Conservation (phyloP, 2,329 filamentous ascomycete genomes). For the Colletotrichum sp. region DNA sequence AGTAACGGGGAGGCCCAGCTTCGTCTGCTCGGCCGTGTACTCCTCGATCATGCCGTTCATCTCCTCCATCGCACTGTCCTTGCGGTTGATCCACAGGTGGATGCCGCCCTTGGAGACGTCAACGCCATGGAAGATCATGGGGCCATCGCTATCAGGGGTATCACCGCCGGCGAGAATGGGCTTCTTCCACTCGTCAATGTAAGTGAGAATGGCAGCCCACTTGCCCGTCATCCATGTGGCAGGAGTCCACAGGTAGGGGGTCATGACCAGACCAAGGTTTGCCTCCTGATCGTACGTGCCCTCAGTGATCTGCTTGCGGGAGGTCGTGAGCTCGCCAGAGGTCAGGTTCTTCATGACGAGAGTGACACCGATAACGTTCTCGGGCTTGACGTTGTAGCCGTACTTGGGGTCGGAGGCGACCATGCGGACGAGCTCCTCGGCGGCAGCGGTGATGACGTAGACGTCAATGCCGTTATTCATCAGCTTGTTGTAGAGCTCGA, state of each 20-base stretch:
- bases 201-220: constrained; percentile 45
- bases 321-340: constrained; percentile 32
- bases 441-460: constrained; percentile 43
- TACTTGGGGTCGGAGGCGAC: constrained; percentile 48
- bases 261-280: constrained; percentile 44
- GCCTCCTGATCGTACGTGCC: constrained; percentile 37
- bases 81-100: constrained; percentile 46
- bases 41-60: constrained; percentile 42
- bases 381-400: constrained; percentile 47
- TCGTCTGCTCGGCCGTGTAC: constrained; percentile 35
- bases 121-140: constrained; percentile 50
- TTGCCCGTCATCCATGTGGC: constrained; percentile 50
- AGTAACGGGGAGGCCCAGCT: constrained; percentile 40
- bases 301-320: constrained; percentile 43
- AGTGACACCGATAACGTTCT: constrained; percentile 49
- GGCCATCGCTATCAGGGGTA: constrained; percentile 46
- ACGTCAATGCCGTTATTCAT: constrained; percentile 48
- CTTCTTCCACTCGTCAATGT: constrained; percentile 47
- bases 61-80: constrained; percentile 35
- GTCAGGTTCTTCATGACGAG: constrained; percentile 37
- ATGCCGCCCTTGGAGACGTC: constrained; percentile 45
- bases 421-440: constrained; percentile 51
- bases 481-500: constrained; percentile 47
- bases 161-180: constrained; percentile 47
- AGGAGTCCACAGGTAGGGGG: constrained; percentile 46